A percentile compares a stretch with the other conserved stretches of the same genome.
Conservation (phyloP, 306 rosid species). For the Cyamopsis tetragonoloba region DNA sequence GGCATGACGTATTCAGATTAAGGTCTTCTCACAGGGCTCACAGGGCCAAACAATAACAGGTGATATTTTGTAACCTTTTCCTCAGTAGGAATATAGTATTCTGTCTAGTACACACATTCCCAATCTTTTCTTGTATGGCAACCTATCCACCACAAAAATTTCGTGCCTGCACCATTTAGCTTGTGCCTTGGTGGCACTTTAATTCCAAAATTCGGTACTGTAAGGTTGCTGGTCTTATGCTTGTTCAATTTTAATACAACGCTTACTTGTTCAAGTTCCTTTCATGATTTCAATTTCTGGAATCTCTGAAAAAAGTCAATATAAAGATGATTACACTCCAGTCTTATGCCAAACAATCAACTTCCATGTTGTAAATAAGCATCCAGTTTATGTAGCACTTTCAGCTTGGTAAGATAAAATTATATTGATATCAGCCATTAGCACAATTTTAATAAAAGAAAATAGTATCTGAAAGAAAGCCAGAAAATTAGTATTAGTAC, state of each 20-base stretch:
- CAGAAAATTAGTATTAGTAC: no score
- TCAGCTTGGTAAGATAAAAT: not conserved
- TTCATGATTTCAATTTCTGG: not conserved
- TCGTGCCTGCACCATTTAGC: not conserved
- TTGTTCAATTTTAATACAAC: not conserved
- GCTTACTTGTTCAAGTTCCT: not conserved
- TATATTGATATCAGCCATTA: not conserved
- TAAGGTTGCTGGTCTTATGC: not conserved
- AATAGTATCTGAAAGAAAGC: not conserved
- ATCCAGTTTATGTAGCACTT: not conserved
- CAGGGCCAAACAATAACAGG: not conserved
- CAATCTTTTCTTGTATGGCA: not conserved
- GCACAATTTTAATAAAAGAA: not conserved
- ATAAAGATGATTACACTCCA: not conserved
- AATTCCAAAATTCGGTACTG: not conserved
- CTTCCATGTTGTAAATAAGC: not conserved
- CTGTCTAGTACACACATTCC: not conserved
- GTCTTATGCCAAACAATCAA: not conserved
- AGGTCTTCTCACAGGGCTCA: not conserved
- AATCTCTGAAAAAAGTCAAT: not conserved
- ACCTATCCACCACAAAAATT: not conserved
- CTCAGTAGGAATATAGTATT: not conserved
- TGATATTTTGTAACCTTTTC: not conserved
- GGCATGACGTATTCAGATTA: not conserved
- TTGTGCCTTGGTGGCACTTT: not conserved